These are phyloP conservation scores for Furcasterigmium sp. DNA, from an alignment of 2,329 filamentous ascomycete genomes.

Conservation along the genomic window DNA sequence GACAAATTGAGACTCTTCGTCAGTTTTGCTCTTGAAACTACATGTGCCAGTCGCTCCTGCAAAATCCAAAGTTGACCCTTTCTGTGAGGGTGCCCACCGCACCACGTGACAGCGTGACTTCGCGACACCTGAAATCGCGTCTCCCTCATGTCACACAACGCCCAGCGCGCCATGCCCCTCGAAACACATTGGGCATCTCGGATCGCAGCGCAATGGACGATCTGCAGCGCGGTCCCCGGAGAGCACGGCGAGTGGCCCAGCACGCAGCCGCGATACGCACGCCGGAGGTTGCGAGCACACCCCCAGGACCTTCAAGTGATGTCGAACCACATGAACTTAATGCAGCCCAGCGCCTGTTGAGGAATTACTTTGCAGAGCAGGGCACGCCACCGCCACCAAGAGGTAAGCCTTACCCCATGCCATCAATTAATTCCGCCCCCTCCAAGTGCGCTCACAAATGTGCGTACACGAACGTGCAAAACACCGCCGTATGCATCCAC, in stretches of 20 bases:
- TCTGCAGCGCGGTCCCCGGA: conserved; percentile 2
- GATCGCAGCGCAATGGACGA: neutral
- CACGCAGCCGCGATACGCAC: conserved; percentile 1
- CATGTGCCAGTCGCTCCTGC: too few species aligned
- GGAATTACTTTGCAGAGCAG: conserved; percentile 1
- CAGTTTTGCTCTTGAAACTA: too few species aligned
- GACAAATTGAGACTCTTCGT: too few species aligned
- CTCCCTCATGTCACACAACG: neutral
- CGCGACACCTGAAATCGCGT: neutral
- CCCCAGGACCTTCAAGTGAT: neutral
- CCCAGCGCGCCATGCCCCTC: neutral
- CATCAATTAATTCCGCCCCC: neutral
- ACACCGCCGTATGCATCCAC: neutral
- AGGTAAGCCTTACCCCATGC: neutral
- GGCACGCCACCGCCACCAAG: neutral
- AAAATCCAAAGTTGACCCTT: too few species aligned
- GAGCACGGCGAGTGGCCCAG: conserved; percentile 3
- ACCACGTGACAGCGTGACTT: conserved; percentile 1
- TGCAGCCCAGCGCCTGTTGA: conserved; percentile 1
- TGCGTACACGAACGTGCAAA: too few species aligned
- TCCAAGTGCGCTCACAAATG: too few species aligned
- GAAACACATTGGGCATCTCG: neutral
- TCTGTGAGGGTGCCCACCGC: neutral
- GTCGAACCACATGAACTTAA: conserved; percentile 1
- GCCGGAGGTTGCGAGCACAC: conserved; percentile 1